Conservation (phyloP, 495 filamentous ascomycete genomes). For the Melanomma pulvis-pyrius region DNA sequence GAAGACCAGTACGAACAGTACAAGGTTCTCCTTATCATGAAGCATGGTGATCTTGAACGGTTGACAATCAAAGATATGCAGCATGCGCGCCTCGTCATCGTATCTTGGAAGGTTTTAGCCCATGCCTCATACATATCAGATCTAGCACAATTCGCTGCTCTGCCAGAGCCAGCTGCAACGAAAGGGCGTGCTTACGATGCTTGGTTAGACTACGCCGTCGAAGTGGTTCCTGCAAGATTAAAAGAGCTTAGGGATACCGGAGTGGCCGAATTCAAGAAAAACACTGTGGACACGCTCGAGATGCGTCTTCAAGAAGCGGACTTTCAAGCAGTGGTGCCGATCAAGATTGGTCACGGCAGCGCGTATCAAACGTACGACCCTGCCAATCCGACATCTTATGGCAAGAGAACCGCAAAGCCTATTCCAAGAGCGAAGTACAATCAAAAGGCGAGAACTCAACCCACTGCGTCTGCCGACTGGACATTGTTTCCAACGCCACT, state of each 20-base stretch:
- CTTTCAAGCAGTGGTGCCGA: constrained; percentile 35
- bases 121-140: constrained; percentile 52
- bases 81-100: constrained; percentile 60
- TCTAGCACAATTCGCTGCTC: constrained; percentile 57
- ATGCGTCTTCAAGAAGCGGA: constrained; percentile 28
- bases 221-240: constrained; percentile 50
- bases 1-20: constrained; percentile 22
- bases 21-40: constrained; percentile 52
- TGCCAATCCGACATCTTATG: background rate
- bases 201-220: constrained; percentile 57
- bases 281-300: constrained; percentile 40
- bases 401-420: background rate
- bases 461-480: background rate
- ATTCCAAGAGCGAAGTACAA: background rate
- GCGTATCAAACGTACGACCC: constrained; percentile 29
- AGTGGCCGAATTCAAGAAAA: constrained; percentile 39
- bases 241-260: constrained; percentile 42
- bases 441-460: background rate
- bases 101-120: constrained; percentile 54
- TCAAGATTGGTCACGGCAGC: constrained; percentile 38
- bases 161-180: constrained; percentile 46
- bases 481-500: constrained; percentile 43
- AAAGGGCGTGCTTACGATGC: constrained; percentile 53
- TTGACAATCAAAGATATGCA: constrained; percentile 49
- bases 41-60: constrained; percentile 41